These are phyloP conservation scores for Diacronema lutheri DNA, from an alignment of 78 protist genomes.

Conservation along the genomic window DNA sequence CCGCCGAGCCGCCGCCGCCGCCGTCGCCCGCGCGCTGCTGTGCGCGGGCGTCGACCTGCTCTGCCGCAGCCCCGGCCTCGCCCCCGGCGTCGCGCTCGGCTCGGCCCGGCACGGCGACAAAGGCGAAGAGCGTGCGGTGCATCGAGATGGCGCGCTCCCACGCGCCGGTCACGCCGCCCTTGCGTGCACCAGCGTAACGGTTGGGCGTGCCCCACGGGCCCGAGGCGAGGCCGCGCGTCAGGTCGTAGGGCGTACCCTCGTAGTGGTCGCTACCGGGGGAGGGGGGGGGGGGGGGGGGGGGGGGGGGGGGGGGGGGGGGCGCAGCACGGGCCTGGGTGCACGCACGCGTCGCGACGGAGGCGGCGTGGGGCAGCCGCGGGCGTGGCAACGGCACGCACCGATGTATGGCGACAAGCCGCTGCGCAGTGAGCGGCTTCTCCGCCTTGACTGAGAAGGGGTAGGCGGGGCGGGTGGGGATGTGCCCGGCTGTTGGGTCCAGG, in stretches of 20 bases:
- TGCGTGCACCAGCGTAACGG: slow-evolving; percentile 5
- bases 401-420: neutral
- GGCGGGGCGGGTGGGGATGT: no score
- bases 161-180: neutral
- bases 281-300: no score
- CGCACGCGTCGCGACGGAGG: slow-evolving; percentile 24
- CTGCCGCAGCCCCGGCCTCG: no score
- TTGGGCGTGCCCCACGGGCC: slow-evolving; percentile 64
- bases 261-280: no score
- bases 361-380: no score
- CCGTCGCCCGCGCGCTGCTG: neutral
- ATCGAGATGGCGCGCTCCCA: slow-evolving; percentile 44
- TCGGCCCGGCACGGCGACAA: neutral
- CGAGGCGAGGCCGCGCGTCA: slow-evolving; percentile 46
- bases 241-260: no score
- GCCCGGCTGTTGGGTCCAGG: neutral
- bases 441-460: no score
- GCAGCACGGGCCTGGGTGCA: no score
- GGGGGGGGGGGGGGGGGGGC: no score
- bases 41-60: neutral
- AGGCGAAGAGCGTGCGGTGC: slow-evolving; percentile 22
- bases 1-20: neutral
- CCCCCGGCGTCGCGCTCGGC: no score
- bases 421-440: no score
- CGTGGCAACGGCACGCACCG: no score